Conservation (phyloP, 345 rosid genomes). For the sweet orange (Citrus sinensis) region DVS_A1.0 CM039163.1:18813001-18813500, state of each 20-base stretch:
- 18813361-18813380: conserved; percentile 99
- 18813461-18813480: conserved; percentile 96
- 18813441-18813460: conserved; percentile 95
- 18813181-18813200: not conserved
- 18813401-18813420: conserved; percentile 86
- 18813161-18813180: conserved; percentile 14
- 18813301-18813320: not conserved
- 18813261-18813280: not conserved
- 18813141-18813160: conserved; percentile 83
- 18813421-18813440: conserved; percentile 95
- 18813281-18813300: not conserved
- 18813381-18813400: conserved; percentile 93
- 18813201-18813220: not conserved
- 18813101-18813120: conserved; percentile 98
- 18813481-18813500: conserved; percentile 94
- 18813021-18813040: conserved; percentile 76
- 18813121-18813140: conserved; percentile 99
- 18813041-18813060: conserved; percentile 74
- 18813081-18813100: conserved; percentile 91
- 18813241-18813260: not conserved
- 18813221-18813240: not conserved
- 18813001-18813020: conserved; percentile 73
- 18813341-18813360: conserved; percentile 98
- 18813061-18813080: conserved; percentile 98
- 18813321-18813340: conserved; percentile 39